Evolutionary conservation across 2,329 filamentous ascomycete species (phyloP).

Genomic region (Beauveria scarabaeidicola): DNA sequence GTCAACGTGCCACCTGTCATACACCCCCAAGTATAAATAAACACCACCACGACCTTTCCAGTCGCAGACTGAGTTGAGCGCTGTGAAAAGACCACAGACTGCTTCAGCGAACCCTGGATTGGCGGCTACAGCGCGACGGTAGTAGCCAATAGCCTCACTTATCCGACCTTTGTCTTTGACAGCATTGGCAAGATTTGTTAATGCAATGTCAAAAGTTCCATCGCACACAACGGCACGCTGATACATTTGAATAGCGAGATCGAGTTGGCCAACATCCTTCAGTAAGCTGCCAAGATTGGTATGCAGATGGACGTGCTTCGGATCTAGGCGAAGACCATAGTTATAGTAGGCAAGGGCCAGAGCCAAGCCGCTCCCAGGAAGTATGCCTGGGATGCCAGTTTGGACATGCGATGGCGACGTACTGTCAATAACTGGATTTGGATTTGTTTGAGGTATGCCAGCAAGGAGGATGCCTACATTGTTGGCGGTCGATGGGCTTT

Average conservation of each 20-base stretch:
- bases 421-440: constrained; percentile 20
- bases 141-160: constrained; percentile 85
- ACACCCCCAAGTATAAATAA: constrained; percentile 59
- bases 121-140: constrained; percentile 79
- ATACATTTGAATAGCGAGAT: constrained; percentile 92
- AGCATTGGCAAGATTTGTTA: constrained; percentile 94
- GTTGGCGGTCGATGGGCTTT: constrained; percentile 94
- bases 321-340: constrained; percentile 80
- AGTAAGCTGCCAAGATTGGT: constrained; percentile 92
- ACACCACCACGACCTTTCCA: constrained; percentile 88
- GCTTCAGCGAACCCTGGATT: constrained; percentile 96
- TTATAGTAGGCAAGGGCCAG: constrained; percentile 91
- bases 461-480: constrained; percentile 97
- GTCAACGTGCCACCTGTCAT: constrained; percentile 91
- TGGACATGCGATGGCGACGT: constrained; percentile 15
- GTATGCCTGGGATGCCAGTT: constrained; percentile 63
- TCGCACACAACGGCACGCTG: constrained; percentile 89
- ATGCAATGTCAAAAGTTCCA: constrained; percentile 88
- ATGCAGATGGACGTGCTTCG: constrained; percentile 88
- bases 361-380: constrained; percentile 77
- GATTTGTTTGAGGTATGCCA: constrained; percentile 65
- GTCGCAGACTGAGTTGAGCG: constrained; percentile 91
- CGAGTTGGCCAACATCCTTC: constrained; percentile 91
- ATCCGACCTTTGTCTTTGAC: constrained; percentile 94
- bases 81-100: constrained; percentile 89